phyloP scores from a whole-genome alignment of 768 basidiomycete genomes.

The Panaeolus cyanescens region DNA sequence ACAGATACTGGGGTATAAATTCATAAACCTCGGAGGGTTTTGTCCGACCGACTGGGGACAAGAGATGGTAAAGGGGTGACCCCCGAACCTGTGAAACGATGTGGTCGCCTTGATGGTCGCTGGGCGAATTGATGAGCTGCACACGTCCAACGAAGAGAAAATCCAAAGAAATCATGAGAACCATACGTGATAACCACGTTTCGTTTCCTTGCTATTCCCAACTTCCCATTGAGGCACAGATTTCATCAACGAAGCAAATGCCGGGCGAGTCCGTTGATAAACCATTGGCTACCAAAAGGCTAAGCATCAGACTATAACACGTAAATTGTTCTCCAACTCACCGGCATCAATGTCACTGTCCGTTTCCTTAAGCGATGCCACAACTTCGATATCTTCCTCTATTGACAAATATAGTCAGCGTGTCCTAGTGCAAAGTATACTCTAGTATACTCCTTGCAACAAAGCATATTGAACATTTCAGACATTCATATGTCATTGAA shows the following conservation, averaged over 20 bases:
- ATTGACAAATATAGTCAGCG: not conserved
- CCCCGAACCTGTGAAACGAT: not conserved
- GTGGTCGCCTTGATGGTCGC: not conserved
- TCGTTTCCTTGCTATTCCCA: too few species aligned
- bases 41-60: not conserved
- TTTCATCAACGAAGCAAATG: not conserved
- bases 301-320: not conserved
- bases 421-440: not conserved
- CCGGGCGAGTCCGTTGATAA: not conserved
- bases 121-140: not conserved
- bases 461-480: not conserved
- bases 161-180: too few species aligned
- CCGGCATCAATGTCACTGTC: not conserved
- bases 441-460: not conserved
- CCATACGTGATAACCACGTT: too few species aligned
- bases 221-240: too few species aligned
- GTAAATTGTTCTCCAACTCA: conserved; percentile 1
- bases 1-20: not conserved
- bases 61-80: not conserved
- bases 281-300: not conserved
- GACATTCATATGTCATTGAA: not conserved
- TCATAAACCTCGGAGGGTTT: not conserved
- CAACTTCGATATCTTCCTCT: not conserved
- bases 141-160: not conserved
- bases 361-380: not conserved